Evolutionary conservation across 345 rosid genomes (phyloP).

Genomic region (Ailanthus altissimus): DNA sequence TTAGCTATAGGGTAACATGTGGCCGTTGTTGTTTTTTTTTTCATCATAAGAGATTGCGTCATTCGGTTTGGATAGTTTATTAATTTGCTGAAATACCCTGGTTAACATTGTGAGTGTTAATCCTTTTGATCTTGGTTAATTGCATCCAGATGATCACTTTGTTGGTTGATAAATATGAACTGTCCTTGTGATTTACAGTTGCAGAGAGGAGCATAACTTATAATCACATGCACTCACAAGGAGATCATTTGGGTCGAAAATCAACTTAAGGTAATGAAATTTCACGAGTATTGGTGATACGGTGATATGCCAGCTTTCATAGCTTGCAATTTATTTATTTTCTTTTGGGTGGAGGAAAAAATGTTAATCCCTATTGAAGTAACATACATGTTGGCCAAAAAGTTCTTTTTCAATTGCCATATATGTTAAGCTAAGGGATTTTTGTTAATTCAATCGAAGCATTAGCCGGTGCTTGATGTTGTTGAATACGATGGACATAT

Average conservation of each 20-base stretch:
- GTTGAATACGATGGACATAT: not conserved
- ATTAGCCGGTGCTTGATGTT: not conserved
- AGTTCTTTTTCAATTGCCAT: not conserved
- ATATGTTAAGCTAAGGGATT: not conserved
- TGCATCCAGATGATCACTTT: not conserved
- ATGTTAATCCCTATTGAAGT: not conserved
- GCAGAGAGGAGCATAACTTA: conserved; percentile 7
- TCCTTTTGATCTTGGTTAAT: not conserved
- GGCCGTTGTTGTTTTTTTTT: too few relatives aligned
- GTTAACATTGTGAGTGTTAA: not conserved
- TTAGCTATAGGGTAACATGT: not conserved
- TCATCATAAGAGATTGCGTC: not conserved
- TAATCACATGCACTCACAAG: conserved; percentile 9
- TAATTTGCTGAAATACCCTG: not conserved
- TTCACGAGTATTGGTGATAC: not conserved
- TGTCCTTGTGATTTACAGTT: conserved; percentile 2
- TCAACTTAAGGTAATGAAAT: conserved; percentile 4
- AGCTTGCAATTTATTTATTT: not conserved
- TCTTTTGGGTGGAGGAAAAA: too few relatives aligned
- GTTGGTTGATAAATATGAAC: not conserved
- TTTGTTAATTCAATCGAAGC: not conserved
- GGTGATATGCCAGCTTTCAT: not conserved
- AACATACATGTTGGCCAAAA: not conserved
- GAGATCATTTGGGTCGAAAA: conserved; percentile 14
- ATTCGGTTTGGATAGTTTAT: not conserved